These are phyloP conservation scores for Arthrobotrys sphaeroides DNA, from an alignment of 2,329 filamentous ascomycete species.

Conservation along the genomic window DNA sequence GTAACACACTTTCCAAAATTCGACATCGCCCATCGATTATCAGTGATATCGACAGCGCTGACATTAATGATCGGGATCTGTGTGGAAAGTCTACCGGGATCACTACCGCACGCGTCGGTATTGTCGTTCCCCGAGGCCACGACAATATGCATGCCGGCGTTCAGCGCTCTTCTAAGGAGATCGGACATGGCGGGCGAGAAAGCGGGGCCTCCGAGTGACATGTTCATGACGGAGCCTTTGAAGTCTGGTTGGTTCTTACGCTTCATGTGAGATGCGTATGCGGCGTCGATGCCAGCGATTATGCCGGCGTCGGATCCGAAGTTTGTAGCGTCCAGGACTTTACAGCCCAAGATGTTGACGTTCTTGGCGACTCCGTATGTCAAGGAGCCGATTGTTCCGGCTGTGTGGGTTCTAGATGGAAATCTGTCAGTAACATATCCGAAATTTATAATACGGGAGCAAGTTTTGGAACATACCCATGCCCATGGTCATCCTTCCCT, in stretches of 20 bases:
- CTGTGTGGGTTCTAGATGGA: slow-evolving; percentile 58
- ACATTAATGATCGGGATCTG: slow-evolving; percentile 62
- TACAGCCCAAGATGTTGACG: slow-evolving; percentile 63
- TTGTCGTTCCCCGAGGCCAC: slow-evolving; percentile 62
- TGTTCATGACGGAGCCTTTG: slow-evolving; percentile 65
- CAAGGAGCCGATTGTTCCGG: slow-evolving; percentile 56
- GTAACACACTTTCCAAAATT: slow-evolving; percentile 67
- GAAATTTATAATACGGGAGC: slow-evolving; percentile 56
- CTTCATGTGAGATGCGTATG: slow-evolving; percentile 62
- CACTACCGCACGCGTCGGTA: slow-evolving; percentile 54
- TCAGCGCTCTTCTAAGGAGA: slow-evolving; percentile 65
- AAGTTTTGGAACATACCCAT: slow-evolving; percentile 71
- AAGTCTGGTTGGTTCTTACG: slow-evolving; percentile 61
- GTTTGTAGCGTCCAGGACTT: slow-evolving; percentile 61
- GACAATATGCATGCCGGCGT: slow-evolving; percentile 61
- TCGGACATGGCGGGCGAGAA: slow-evolving; percentile 65
- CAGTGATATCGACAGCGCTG: slow-evolving; percentile 60
- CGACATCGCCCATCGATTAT: slow-evolving; percentile 61
- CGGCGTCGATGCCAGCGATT: slow-evolving; percentile 62
- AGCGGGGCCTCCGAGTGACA: slow-evolving; percentile 67
- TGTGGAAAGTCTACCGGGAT: slow-evolving; percentile 61
- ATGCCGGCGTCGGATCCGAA: slow-evolving; percentile 61
- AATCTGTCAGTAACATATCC: background rate
- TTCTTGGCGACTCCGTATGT: slow-evolving; percentile 65
- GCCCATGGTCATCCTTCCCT: slow-evolving; percentile 59